Base-by-base conservation (phyloP, 2,329 filamentous ascomycete genomes). In the Harringtonia aguacate region DNA sequence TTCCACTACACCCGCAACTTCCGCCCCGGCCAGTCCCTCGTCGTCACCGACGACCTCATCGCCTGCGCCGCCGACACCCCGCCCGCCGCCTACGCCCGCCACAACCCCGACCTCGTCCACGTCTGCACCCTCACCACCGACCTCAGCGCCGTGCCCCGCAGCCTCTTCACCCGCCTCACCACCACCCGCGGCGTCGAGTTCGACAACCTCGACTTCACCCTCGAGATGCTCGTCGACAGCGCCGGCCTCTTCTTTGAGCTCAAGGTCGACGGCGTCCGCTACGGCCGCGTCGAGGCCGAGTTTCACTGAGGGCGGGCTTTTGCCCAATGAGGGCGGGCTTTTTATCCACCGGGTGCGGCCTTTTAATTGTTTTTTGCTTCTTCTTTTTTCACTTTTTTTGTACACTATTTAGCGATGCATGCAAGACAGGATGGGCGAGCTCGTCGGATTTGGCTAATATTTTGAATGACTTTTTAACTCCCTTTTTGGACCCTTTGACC, bases 1-100 rank as follows among this genome's bases (percentile, higher is more conserved):
- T 89, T 90, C 63, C 84, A 89, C 66, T 90, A 89, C 63, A 89
- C 85, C 4, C 80, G 85, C 48, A 90, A 89, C 61, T 90, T 90
- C 64, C 77, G 84, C 2, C 83, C 84, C 0, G 81, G 82, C 0
- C 85, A 89, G 61, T 84, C 81, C 0, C 72, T 88, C 8, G 63
- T 86, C 4, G 85, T 90, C 7, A 84, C 85, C 41, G 85, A 90
- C 60, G 84, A 90, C 54, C 66, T 90, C 31, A 86, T 89, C 48
- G 83, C 81, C 4, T 86, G 81, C 53, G 82, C 85, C 45, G 72
- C 75, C 4, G 83, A 88, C 49, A 69, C 71, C 42, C 80, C 79
- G 7, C 83, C 79, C 0, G 70, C 60, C 2, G 70, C 77, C 3
- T 79, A 78, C 59, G 70, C 70, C 15, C 66, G 73, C 7, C 33